These are phyloP conservation scores for Diplocarpon mali DNA, from an alignment of 2,329 filamentous ascomycete genomes.

Conservation along the genomic window DNA sequence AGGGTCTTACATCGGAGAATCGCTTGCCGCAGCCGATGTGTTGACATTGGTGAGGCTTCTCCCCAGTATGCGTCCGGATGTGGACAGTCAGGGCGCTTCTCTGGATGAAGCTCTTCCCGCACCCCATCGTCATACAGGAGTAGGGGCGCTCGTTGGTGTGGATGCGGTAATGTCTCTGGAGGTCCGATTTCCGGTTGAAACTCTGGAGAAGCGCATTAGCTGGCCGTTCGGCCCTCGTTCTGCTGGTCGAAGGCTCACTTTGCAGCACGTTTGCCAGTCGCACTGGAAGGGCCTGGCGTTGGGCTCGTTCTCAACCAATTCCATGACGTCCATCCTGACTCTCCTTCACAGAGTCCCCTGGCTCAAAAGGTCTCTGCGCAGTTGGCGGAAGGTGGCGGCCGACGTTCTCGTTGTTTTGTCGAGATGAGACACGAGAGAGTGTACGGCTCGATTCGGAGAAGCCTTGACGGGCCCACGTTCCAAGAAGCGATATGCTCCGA, in stretches of 20 bases:
- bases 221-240: background rate
- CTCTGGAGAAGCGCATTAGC: constrained; percentile 34
- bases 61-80: constrained; percentile 58
- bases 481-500: background rate
- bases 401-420: background rate
- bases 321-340: constrained; percentile 48
- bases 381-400: background rate
- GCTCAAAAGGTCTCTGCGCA: background rate
- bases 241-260: constrained; percentile 34
- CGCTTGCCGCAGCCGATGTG: constrained; percentile 55
- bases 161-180: constrained; percentile 60
- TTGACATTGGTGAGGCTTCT: constrained; percentile 61
- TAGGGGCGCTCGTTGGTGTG: constrained; percentile 63
- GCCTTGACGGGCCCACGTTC: background rate
- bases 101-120: constrained; percentile 62
- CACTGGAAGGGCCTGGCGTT: constrained; percentile 52
- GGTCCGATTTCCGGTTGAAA: constrained; percentile 62
- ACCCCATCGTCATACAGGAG: constrained; percentile 46
- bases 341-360: background rate
- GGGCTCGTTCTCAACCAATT: constrained; percentile 53
- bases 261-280: constrained; percentile 50
- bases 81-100: constrained; percentile 60
- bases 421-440: background rate
- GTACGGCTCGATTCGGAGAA: background rate
- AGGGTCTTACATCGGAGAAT: constrained; percentile 47